phyloP scores from a whole-genome alignment of 805 yeast species.

The Cyberlindnera sargentensis region DNA sequence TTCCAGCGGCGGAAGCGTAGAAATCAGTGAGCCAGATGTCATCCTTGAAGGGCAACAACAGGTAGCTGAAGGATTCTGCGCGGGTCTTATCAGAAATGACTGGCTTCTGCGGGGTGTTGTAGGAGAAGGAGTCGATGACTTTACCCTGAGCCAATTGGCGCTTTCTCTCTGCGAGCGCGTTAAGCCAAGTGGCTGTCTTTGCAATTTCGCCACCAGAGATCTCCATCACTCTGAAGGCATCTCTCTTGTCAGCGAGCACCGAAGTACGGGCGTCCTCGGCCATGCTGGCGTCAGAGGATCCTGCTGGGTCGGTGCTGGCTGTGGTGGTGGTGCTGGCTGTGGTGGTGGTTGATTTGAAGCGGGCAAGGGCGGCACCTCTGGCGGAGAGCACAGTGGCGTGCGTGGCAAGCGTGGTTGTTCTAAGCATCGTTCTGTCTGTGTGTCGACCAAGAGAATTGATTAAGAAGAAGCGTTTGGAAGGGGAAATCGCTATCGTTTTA shows the following conservation, averaged over 20 bases:
- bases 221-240: constrained; percentile 35
- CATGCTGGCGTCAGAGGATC: constrained; percentile 44
- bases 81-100: constrained; percentile 68
- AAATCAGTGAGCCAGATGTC: constrained; percentile 80
- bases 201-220: constrained; percentile 23
- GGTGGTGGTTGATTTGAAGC: background rate
- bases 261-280: constrained; percentile 77
- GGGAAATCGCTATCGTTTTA: no score
- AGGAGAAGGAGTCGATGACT: constrained; percentile 60
- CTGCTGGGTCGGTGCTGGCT: constrained; percentile 24
- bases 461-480: no score
- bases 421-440: no score
- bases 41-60: constrained; percentile 74
- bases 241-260: constrained; percentile 52
- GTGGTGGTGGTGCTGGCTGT: constrained; percentile 4
- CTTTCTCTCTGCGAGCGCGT: constrained; percentile 69
- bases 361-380: background rate
- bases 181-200: constrained; percentile 71
- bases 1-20: constrained; percentile 85
- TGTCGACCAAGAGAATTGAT: no score
- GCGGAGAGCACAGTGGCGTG: no score
- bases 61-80: constrained; percentile 65
- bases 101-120: constrained; percentile 65
- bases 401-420: no score
- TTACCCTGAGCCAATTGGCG: constrained; percentile 69